Evolutionary conservation across 352 stramenopile species (phyloP).

Genomic region (Phytophthora tubulina): DNA sequence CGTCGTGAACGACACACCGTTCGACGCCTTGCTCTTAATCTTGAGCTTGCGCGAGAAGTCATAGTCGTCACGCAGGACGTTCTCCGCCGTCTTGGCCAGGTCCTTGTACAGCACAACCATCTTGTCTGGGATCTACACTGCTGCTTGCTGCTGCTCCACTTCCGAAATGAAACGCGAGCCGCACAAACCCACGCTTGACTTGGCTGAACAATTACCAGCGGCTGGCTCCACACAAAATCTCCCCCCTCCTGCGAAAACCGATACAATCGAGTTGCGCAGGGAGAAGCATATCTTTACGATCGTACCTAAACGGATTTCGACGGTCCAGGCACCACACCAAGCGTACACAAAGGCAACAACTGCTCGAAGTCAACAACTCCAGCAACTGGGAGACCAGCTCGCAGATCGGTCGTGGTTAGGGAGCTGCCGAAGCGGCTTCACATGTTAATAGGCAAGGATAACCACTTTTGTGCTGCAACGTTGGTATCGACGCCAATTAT

Average conservation of each 20-base stretch:
- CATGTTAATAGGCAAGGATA: no score
- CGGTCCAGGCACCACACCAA: conserved; percentile 19
- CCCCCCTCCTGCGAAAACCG: conserved; percentile 12
- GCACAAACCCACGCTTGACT: conserved; percentile 34
- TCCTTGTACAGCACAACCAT: conserved; percentile 85
- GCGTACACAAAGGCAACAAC: conserved; percentile 4
- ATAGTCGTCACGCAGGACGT: conserved; percentile 81
- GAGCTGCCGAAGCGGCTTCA: no score
- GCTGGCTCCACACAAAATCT: conserved; percentile 40
- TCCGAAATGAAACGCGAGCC: conserved; percentile 58
- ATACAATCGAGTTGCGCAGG: conserved; percentile 5
- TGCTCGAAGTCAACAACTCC: background rate
- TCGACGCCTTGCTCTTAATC: conserved; percentile 83
- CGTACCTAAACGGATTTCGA: conserved; percentile 6
- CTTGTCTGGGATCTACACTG: conserved; percentile 32
- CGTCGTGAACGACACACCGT: conserved; percentile 82
- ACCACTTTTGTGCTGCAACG: no score
- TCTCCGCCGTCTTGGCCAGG: conserved; percentile 79
- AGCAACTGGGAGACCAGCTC: no score
- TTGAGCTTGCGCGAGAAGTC: conserved; percentile 86
- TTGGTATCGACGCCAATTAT: no score
- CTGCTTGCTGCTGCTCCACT: conserved; percentile 38
- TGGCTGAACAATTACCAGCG: conserved; percentile 4
- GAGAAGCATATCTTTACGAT: conserved; percentile 23
- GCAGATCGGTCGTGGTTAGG: no score